Base-by-base conservation (phyloP, 371 early-diverging fungal species). In the Chytridiales sp. region DNA sequence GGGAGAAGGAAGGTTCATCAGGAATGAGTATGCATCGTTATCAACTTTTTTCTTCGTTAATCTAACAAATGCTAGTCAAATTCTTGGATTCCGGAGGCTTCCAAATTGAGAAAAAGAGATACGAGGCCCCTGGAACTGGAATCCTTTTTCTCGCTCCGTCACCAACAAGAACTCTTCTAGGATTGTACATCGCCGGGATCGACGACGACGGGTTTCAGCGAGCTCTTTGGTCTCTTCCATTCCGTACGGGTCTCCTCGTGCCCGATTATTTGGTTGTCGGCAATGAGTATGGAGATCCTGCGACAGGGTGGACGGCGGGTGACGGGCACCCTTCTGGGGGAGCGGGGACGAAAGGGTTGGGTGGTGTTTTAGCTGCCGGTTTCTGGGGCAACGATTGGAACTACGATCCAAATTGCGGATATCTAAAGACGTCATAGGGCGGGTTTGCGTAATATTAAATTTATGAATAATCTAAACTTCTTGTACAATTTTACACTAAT, bases 51-150 rank as follows among this genome's bases (percentile, higher is more conserved):
- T 11, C 51, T 27, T 63, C 24, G 39, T 24, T n/a, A n/a, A 44
- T 5, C 44, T 57, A 8, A 30, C 34, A 4, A 21, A 49, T 59
- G 35, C 31, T 40, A 67, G 66, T 67, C 34, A 27, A 59, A 49
- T 68, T 69, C 55, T 35, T 69, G 61, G 62, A 65, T 42, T 47
- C 64, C 13, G 78, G 78, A 6, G 74, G 78, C 17, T 56, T 74
- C 39, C 65, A 65, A 42, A 73, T 84, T 44, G 72, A 61, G 30
- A 46, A 64, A 21, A 63, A 62, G 8, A 62, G 56, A 15, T 84
- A 73, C 66, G 70, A 67, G 30, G 64, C 64, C 8, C 69, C 74
- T 24, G 82, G 81, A 32, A 78, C 77, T 54, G 84, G 84, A 76
- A 68, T 70, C 48, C 34, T 76, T 17, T 77, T 77, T 46, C 61